Evolutionary conservation across 257 asterid species (phyloP).

Genomic region (Solanum chiquidenum): DNA sequence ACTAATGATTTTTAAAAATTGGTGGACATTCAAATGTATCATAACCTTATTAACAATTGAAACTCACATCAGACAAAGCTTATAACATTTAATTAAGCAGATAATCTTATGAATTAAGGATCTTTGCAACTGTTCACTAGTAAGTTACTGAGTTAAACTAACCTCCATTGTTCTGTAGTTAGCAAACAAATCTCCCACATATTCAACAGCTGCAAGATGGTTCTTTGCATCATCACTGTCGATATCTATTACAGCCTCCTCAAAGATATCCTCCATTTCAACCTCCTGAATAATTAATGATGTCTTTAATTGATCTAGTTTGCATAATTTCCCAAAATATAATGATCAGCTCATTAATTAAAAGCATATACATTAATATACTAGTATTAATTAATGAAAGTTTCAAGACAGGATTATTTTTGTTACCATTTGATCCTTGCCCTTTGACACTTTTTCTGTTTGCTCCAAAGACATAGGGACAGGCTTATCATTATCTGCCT

Average conservation of each 20-base stretch:
- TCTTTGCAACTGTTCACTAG: not conserved
- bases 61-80: not conserved
- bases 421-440: slow-evolving; percentile 40
- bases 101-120: not conserved
- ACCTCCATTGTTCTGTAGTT: slow-evolving; percentile 84
- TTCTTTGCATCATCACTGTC: slow-evolving; percentile 56
- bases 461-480: slow-evolving; percentile 79
- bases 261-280: slow-evolving; percentile 87
- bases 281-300: slow-evolving; percentile 43
- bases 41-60: not conserved
- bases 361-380: not conserved
- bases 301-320: too few relatives aligned
- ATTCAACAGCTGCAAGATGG: slow-evolving; percentile 69
- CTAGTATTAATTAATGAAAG: not conserved
- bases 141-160: not conserved
- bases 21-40: not conserved
- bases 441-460: slow-evolving; percentile 30
- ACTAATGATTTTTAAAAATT: not conserved
- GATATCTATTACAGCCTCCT: slow-evolving; percentile 58
- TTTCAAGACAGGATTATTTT: not conserved
- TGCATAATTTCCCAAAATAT: too few relatives aligned
- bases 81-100: not conserved
- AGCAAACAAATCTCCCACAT: slow-evolving; percentile 62
- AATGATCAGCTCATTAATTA: not conserved
- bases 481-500: slow-evolving; percentile 40